These are phyloP conservation scores for Steccherinum ochraceum DNA, from an alignment of 768 basidiomycete species.

Conservation along the genomic window DNA sequence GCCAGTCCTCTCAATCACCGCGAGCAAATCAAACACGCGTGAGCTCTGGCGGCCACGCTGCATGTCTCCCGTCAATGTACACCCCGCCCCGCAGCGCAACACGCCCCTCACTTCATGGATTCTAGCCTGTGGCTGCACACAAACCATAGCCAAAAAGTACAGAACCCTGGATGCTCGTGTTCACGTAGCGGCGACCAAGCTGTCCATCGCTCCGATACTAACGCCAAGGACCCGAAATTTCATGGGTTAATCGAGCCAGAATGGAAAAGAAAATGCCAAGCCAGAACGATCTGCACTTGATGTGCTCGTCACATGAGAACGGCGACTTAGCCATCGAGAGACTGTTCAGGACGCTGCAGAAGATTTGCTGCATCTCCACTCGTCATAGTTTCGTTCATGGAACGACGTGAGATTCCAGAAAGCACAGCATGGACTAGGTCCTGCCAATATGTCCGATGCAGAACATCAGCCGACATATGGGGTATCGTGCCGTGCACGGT, in stretches of 20 bases:
- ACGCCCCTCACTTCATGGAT: too few species aligned
- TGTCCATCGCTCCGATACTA: background rate
- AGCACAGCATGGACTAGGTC: background rate
- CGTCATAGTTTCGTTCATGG: background rate
- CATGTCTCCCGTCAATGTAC: background rate
- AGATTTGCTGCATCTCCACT: background rate
- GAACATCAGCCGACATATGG: background rate
- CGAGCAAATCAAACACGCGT: slow-evolving; percentile 1
- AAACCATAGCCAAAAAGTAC: background rate
- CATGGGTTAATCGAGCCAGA: background rate
- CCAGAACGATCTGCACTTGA: background rate
- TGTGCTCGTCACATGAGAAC: background rate
- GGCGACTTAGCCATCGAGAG: background rate
- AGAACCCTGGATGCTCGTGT: background rate
- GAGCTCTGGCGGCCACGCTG: background rate
- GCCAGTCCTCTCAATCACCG: background rate
- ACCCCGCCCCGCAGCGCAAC: background rate
- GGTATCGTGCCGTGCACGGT: background rate
- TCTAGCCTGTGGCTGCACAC: background rate
- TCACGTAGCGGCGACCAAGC: background rate
- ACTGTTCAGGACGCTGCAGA: background rate
- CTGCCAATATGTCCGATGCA: background rate
- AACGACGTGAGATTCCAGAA: too few species aligned
- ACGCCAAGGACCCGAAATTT: background rate
- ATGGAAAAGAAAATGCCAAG: background rate